Evolutionary conservation across 768 basidiomycete genomes (phyloP).

Genomic region (Tulasnella sp.): DNA sequence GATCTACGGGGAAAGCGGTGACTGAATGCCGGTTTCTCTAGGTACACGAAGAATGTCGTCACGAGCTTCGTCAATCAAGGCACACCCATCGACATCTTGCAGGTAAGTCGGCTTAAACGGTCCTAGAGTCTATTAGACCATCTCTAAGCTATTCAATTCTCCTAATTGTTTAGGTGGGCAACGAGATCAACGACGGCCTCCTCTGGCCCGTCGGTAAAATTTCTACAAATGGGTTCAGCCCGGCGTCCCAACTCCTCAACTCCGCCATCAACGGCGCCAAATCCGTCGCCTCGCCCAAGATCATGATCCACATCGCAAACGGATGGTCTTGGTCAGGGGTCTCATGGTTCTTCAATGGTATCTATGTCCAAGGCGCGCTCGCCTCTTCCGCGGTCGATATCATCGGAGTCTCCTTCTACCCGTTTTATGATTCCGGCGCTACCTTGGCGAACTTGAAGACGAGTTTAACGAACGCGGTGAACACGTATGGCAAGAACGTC

Average conservation of each 20-base stretch:
- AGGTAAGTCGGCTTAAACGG: background rate
- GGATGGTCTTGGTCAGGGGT: conserved; percentile 43
- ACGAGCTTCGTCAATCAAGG: conserved; percentile 41
- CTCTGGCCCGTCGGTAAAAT: conserved; percentile 47
- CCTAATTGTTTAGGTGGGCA: conserved; percentile 47
- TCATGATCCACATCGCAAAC: conserved; percentile 50
- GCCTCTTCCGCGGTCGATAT: conserved; percentile 39
- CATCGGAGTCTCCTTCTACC: conserved; percentile 48
- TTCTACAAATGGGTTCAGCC: conserved; percentile 33
- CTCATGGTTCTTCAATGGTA: conserved; percentile 38
- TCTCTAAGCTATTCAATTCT: conserved; percentile 26
- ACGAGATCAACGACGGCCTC: conserved; percentile 55
- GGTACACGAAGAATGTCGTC: conserved; percentile 43
- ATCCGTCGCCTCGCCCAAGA: conserved; percentile 23
- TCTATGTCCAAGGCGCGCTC: conserved; percentile 44
- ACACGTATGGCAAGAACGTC: conserved; percentile 40
- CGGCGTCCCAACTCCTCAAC: conserved; percentile 47
- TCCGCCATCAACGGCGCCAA: conserved; percentile 36
- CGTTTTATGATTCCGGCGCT: conserved; percentile 25
- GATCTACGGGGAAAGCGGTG: background rate
- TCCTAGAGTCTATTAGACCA: background rate
- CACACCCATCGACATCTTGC: conserved; percentile 40
- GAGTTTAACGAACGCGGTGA: conserved; percentile 40
- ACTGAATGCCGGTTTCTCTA: conserved; percentile 16
- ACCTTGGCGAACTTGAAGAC: conserved; percentile 39